A percentile compares a stretch with the other conserved stretches of the same genome.
Conservation (phyloP, 202 grass and related monocot genomes). For the Elaeis oleifera region DNA sequence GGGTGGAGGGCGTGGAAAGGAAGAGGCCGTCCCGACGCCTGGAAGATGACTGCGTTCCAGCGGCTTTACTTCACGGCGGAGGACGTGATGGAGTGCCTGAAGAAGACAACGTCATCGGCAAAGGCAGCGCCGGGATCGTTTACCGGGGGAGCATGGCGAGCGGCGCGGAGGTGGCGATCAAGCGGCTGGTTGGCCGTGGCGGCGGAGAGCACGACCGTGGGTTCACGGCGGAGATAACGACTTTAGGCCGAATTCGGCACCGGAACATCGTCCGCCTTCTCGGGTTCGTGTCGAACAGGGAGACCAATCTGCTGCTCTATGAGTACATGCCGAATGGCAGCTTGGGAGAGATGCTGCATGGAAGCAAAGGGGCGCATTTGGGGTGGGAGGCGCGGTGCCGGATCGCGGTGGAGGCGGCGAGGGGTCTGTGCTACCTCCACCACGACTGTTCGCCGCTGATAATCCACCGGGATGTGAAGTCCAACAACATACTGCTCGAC, state of each 20-base stretch:
- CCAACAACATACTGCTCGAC: constrained; percentile 91
- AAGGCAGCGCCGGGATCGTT: constrained; percentile 84
- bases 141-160: constrained; percentile 52
- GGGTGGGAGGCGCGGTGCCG: constrained; percentile 56
- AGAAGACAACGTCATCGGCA: constrained; percentile 95
- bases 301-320: constrained; percentile 81
- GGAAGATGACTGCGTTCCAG: constrained; percentile 93
- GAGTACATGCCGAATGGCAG: constrained; percentile 97
- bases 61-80: constrained; percentile 57
- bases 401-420: constrained; percentile 68
- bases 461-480: constrained; percentile 93
- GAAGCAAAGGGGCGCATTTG: constrained; percentile 71
- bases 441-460: constrained; percentile 79
- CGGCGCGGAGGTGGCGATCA: constrained; percentile 72
- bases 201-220: constrained; percentile 65
- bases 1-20: constrained; percentile 32
- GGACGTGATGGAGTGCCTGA: constrained; percentile 74
- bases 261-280: constrained; percentile 87
- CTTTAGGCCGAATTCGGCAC: constrained; percentile 78
- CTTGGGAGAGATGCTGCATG: constrained; percentile 77
- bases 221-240: constrained; percentile 80
- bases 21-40: constrained; percentile 38
- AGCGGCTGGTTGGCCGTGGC: constrained; percentile 50
- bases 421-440: constrained; percentile 87
- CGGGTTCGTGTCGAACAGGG: constrained; percentile 73